Evolutionary conservation across 2,329 filamentous ascomycete genomes (phyloP).

Genomic region (Diaporthe vexans): DNA sequence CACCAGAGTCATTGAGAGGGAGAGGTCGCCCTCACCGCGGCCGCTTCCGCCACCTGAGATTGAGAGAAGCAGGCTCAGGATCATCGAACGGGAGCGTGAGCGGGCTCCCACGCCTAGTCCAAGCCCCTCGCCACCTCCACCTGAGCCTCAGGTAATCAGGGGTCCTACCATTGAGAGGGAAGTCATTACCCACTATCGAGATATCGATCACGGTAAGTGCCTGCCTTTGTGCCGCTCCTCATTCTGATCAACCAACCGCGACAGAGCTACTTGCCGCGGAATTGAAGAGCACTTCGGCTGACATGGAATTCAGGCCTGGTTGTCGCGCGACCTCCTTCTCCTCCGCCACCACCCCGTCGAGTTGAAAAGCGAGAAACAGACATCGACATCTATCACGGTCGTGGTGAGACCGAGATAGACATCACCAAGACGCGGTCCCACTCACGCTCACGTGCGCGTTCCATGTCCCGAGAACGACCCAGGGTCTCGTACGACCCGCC

Average conservation of each 20-base stretch:
- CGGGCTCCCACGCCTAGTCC: constrained; percentile 60
- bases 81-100: constrained; percentile 63
- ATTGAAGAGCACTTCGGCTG: not conserved
- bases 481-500: constrained; percentile 28
- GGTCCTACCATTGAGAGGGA: constrained; percentile 88
- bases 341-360: constrained; percentile 62
- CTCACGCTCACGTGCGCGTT: constrained; percentile 57
- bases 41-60: constrained; percentile 54
- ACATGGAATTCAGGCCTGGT: constrained; percentile 59
- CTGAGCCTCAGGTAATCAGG: constrained; percentile 76
- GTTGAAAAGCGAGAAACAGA: constrained; percentile 68
- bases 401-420: constrained; percentile 70
- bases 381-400: constrained; percentile 71
- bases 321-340: constrained; percentile 62
- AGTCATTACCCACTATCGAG: constrained; percentile 88
- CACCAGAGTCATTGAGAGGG: constrained; percentile 58
- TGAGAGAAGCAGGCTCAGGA: constrained; percentile 63
- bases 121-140: constrained; percentile 67
- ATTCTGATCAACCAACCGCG: too few relatives aligned
- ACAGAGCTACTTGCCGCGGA: too few relatives aligned
- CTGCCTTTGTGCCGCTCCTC: not conserved
- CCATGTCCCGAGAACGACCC: constrained; percentile 54
- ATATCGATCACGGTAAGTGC: constrained; percentile 85
- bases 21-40: constrained; percentile 54
- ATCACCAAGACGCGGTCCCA: constrained; percentile 60